A percentile compares a stretch with the other conserved stretches of the same genome.
These are phyloP conservation scores for Gnetum montanum DNA, from an alignment of 75 land plant genomes.

Conservation along the genomic window DNA sequence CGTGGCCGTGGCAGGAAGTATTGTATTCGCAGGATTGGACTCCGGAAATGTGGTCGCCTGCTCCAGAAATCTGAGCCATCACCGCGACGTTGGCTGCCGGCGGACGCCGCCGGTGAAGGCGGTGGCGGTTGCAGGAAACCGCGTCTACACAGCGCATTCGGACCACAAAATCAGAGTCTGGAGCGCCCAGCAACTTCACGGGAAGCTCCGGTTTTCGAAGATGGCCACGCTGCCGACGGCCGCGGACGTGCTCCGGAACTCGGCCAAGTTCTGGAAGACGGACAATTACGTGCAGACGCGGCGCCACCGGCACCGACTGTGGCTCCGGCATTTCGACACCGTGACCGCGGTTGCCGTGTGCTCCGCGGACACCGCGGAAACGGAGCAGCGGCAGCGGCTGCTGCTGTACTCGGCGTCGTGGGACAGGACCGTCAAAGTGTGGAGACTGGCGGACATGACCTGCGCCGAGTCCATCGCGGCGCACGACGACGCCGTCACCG, in stretches of 20 bases:
- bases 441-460: too few species aligned
- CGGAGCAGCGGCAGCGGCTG: conserved; percentile 13
- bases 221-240: conserved; percentile 15
- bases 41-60: too few species aligned
- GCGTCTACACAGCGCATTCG: too few species aligned
- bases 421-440: too few species aligned
- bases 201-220: neutral
- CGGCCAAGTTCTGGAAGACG: conserved; percentile 11
- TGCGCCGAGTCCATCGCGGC: too few species aligned
- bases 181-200: conserved; percentile 10
- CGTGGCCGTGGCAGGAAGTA: too few species aligned
- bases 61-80: too few species aligned
- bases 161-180: too few species aligned
- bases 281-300: conserved; percentile 19
- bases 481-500: conserved; percentile 15
- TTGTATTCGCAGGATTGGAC: too few species aligned
- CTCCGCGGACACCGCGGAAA: neutral
- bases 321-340: conserved; percentile 20
- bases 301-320: conserved; percentile 12
- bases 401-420: conserved; percentile 18
- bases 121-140: too few species aligned
- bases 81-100: too few species aligned
- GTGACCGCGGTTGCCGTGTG: conserved; percentile 14
- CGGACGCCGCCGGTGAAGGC: too few species aligned
- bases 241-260: conserved; percentile 5